These are phyloP conservation scores for Phaeosphaeriaceae sp. DNA, from an alignment of 2,329 filamentous ascomycete genomes.

Conservation along the genomic window DNA sequence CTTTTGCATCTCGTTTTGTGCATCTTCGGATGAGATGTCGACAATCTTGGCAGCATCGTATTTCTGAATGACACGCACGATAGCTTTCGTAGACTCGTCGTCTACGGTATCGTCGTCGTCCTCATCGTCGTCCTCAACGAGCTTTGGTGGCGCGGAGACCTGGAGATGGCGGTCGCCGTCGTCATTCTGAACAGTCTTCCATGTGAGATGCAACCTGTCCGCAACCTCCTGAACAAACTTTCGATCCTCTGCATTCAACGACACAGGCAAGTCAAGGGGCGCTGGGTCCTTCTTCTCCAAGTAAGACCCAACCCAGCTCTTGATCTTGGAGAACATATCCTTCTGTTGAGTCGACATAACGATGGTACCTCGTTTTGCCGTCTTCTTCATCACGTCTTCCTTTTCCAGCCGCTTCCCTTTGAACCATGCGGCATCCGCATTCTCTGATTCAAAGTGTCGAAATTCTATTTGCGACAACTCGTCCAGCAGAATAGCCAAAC, in stretches of 20 bases:
- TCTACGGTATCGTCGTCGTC: conserved; percentile 74
- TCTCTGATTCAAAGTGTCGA: conserved; percentile 90
- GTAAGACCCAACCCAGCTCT: conserved; percentile 79
- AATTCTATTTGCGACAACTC: conserved; percentile 89
- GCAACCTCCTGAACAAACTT: conserved; percentile 93
- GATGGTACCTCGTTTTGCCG: conserved; percentile 67
- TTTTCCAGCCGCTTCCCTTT: conserved; percentile 81
- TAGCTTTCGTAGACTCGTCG: conserved; percentile 82
- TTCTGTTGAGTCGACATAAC: conserved; percentile 82
- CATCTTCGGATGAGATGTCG: conserved; percentile 79
- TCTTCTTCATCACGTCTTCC: conserved; percentile 69
- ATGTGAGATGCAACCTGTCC: conserved; percentile 69
- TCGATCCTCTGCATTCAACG: conserved; percentile 81
- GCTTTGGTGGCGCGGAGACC: conserved; percentile 64
- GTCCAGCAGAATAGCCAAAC: conserved; percentile 78
- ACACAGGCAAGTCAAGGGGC: conserved; percentile 75
- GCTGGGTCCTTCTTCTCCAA: conserved; percentile 50
- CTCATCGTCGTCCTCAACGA: conserved; percentile 60
- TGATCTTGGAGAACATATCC: conserved; percentile 80
- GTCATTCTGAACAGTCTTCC: conserved; percentile 69
- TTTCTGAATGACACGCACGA: conserved; percentile 83
- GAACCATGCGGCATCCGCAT: conserved; percentile 89
- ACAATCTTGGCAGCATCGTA: conserved; percentile 91
- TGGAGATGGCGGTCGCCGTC: conserved; percentile 71
- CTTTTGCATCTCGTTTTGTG: conserved; percentile 77